Evolutionary conservation across 192 early-diverging fungal species (phyloP).

Genomic region (Phlyctochytrium bullatum): DNA sequence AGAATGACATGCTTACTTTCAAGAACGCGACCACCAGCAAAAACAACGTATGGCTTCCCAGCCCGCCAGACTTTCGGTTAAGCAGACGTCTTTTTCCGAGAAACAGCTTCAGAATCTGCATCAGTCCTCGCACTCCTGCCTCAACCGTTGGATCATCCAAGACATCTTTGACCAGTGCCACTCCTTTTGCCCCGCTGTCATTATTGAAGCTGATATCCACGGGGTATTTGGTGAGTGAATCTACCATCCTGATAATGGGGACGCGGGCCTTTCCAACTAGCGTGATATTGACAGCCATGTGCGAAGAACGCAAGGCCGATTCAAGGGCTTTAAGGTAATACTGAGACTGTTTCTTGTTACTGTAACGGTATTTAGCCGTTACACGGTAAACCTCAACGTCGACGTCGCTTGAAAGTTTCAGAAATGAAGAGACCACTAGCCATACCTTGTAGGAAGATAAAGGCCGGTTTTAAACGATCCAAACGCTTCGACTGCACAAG

Average conservation of each 20-base stretch:
- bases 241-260: conserved; percentile 87
- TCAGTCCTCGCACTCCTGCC: conserved; percentile 62
- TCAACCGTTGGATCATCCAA: conserved; percentile 43
- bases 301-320: too few species aligned
- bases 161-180: conserved; percentile 57
- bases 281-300: conserved; percentile 45
- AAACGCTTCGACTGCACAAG: too few species aligned
- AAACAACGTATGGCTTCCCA: conserved; percentile 81
- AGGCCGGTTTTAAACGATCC: conserved; percentile 84
- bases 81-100: conserved; percentile 69
- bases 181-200: conserved; percentile 62
- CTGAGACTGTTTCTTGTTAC: too few species aligned
- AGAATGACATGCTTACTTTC: conserved; percentile 58
- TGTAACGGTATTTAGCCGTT: too few species aligned
- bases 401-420: neutral
- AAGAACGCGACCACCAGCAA: conserved; percentile 77
- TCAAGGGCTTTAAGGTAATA: too few species aligned
- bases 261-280: conserved; percentile 75
- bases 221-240: conserved; percentile 64
- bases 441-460: conserved; percentile 73
- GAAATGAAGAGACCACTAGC: neutral
- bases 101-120: conserved; percentile 85
- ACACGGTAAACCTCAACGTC: too few species aligned
- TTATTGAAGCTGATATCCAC: conserved; percentile 87
- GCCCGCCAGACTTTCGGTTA: conserved; percentile 84